Percentiles rank a stretch among this genome's conserved stretches.
These are phyloP conservation scores for Penicillium samsonianum DNA, from an alignment of 495 filamentous ascomycete genomes.

Conservation along the genomic window DNA sequence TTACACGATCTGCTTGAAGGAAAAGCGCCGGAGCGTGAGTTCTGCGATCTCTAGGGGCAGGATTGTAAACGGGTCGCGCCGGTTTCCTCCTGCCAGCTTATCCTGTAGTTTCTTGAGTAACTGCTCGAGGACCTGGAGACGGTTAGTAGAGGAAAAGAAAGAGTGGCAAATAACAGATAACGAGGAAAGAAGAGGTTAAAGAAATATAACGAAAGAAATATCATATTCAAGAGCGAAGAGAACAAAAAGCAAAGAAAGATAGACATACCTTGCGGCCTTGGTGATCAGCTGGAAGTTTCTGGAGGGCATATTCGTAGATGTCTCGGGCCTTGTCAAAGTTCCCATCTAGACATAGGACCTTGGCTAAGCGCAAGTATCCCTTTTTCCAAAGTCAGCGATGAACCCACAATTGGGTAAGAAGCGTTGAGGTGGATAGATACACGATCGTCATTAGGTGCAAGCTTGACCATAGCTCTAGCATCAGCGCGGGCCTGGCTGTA, in stretches of 20 bases:
- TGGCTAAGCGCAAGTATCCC: slow-evolving; percentile 68
- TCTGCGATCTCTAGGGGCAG: slow-evolving; percentile 52
- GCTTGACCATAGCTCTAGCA: slow-evolving; percentile 59
- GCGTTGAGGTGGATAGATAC: slow-evolving; percentile 31
- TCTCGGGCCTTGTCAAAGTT: slow-evolving; percentile 54
- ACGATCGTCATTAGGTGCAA: slow-evolving; percentile 48
- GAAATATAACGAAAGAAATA: background rate
- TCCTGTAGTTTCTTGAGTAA: slow-evolving; percentile 45
- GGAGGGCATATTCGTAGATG: slow-evolving; percentile 63
- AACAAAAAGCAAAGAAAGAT: background rate
- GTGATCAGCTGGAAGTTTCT: slow-evolving; percentile 45
- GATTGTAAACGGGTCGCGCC: slow-evolving; percentile 46
- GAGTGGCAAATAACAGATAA: background rate
- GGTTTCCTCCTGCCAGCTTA: slow-evolving; percentile 45
- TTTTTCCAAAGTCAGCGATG: slow-evolving; percentile 16
- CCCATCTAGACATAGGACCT: slow-evolving; percentile 57
- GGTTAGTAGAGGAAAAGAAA: background rate
- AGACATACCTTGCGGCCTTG: slow-evolving; percentile 46
- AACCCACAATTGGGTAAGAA: too few species aligned
- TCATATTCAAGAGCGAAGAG: background rate
- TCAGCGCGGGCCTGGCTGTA: slow-evolving; percentile 58
- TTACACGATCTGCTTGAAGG: slow-evolving; percentile 54
- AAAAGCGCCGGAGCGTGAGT: slow-evolving; percentile 47
- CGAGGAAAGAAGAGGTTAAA: background rate
- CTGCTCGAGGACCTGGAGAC: slow-evolving; percentile 23